Evolutionary conservation across 306 rosid genomes (phyloP), one percentile per base, ranked within the genome.

Genomic region (Dalbergia cultrata): DNA sequence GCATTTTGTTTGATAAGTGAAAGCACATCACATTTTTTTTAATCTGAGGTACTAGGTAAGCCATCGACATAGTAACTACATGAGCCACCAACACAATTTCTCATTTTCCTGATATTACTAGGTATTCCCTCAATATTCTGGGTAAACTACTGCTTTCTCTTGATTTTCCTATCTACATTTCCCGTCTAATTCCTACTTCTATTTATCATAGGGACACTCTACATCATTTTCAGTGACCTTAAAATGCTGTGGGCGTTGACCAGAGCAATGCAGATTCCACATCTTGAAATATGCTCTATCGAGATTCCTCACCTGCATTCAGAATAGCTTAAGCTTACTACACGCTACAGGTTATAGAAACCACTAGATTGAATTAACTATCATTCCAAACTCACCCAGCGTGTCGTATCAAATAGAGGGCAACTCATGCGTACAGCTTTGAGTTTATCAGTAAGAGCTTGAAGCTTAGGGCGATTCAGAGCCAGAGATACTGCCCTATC

Each of bases 401-500:
- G 97, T 44, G 85, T 10, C 1, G 99, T 92, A 88, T 96, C 99
- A 35, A 96, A 96, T 49, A 96, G 89, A 80, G 99, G 99, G 86
- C 99, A 96, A 31, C 87, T 88, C 92, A 88, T 61, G 52, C 99
- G 95, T 56, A 67, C 91, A 8, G 97, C 82, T 88, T 96, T 96
- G 22, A 96, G 97, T 81, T 86, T 92, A 76, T 88, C 82, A 50
- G 97, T 80, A 31, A 96, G 91, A 22, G 92, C 92, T 75, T 86
- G 88, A 71, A 96, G 98, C 89, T 90, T 93, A 16, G 92, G 69
- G 43, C 87, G 97, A 84, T 89, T 88, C 87, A 96, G 44, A 14
- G 99, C 97, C 83, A 96, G 73, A 53, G 90, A 87, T 22, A 93
- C 99, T 4, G 99, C 99, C 86, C 76, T 96, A 75, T 96, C 99